phyloP scores from a whole-genome alignment of 2,329 filamentous ascomycete genomes.

The Cladophialophora yegresii region DNA sequence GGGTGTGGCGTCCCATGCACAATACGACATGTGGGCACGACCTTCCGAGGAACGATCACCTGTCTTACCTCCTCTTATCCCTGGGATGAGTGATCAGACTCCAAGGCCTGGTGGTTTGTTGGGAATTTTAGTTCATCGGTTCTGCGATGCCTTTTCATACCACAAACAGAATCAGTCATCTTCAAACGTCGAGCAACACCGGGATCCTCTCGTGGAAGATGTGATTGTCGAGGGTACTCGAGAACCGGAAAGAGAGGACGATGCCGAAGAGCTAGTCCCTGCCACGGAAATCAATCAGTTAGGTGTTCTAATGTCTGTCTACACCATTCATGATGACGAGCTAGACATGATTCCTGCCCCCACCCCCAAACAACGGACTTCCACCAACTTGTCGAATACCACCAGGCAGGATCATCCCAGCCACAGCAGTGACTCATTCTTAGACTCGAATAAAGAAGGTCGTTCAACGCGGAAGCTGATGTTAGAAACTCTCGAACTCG shows the following conservation, averaged over 20 bases:
- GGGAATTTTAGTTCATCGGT: slow-evolving; percentile 66
- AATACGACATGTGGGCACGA: slow-evolving; percentile 42
- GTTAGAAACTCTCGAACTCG: slow-evolving; percentile 72
- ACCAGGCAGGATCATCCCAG: slow-evolving; percentile 9
- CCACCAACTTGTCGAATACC: slow-evolving; percentile 2
- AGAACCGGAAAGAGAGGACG: slow-evolving; percentile 19
- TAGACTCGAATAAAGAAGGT: slow-evolving; percentile 22
- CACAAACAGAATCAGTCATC: slow-evolving; percentile 9
- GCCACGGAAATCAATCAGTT: slow-evolving; percentile 30
- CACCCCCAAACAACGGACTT: slow-evolving; percentile 13
- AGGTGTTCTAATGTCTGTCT: slow-evolving; percentile 29
- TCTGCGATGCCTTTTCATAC: slow-evolving; percentile 55
- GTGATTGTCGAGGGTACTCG: not conserved
- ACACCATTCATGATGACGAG: slow-evolving; percentile 31
- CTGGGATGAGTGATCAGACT: slow-evolving; percentile 54
- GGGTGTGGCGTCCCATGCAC: slow-evolving; percentile 64
- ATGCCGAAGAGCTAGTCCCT: slow-evolving; percentile 9
- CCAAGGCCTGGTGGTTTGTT: slow-evolving; percentile 64
- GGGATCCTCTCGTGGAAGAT: slow-evolving; percentile 6
- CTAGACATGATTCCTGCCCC: slow-evolving; percentile 12
- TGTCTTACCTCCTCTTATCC: slow-evolving; percentile 29
- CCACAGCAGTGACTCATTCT: slow-evolving; percentile 17
- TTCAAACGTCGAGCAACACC: slow-evolving; percentile 7
- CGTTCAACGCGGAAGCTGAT: slow-evolving; percentile 60
- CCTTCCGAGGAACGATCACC: slow-evolving; percentile 30